Percentiles rank a stretch among this genome's conserved stretches.
Conservation (phyloP, 257 asterid species). For the Nicotiana obtusifolia region DNA sequence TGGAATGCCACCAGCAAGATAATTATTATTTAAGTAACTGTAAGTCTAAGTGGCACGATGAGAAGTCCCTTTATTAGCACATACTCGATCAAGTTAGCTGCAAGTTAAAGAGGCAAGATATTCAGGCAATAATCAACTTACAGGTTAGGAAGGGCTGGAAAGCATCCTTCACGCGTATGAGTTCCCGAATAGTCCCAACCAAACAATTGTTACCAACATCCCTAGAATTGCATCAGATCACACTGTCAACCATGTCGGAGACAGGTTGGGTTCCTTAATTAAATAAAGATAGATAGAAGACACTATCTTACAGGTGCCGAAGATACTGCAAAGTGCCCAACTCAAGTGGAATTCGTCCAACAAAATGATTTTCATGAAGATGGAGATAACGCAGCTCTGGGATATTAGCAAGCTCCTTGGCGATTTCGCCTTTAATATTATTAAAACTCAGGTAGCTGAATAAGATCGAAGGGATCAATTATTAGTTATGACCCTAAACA, state of each 20-base stretch:
- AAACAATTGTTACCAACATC: slow-evolving; percentile 93
- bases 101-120: not conserved
- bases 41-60: not conserved
- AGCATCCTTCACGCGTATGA: slow-evolving; percentile 89
- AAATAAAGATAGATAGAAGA: not conserved
- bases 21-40: slow-evolving; percentile 58
- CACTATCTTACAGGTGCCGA: slow-evolving; percentile 68
- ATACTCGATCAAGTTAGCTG: not conserved
- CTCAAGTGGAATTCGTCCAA: slow-evolving; percentile 86
- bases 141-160: slow-evolving; percentile 94
- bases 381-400: slow-evolving; percentile 91
- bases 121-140: slow-evolving; percentile 28
- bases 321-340: slow-evolving; percentile 73
- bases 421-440: slow-evolving; percentile 92
- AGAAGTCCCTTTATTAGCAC: not conserved
- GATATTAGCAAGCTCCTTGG: slow-evolving; percentile 88
- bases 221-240: slow-evolving; percentile 29
- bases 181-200: slow-evolving; percentile 95
- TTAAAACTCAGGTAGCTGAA: slow-evolving; percentile 94
- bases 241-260: slow-evolving; percentile 9
- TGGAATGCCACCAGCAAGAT: slow-evolving; percentile 89
- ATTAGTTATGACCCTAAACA: not conserved
- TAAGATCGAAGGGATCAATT: slow-evolving; percentile 2
- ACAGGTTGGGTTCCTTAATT: not conserved
- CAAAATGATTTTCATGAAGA: slow-evolving; percentile 85